A percentile compares a stretch with the other conserved stretches of the same genome.
phyloP scores from a whole-genome alignment of 768 basidiomycete genomes.

The Kondoa subrosea region DNA sequence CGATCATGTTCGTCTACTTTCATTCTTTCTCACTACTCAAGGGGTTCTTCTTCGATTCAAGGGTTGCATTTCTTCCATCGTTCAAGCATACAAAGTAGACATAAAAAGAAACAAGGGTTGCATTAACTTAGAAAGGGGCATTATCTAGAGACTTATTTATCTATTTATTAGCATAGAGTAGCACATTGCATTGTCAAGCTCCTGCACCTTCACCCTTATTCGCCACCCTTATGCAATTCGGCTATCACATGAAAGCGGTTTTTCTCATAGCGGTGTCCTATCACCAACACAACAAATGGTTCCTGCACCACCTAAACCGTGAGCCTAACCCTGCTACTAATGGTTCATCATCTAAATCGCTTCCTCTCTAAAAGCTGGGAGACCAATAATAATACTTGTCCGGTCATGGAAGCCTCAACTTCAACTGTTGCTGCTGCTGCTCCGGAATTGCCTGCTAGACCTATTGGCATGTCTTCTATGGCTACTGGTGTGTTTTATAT shows the following conservation, averaged over 20 bases:
- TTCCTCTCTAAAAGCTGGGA: neutral
- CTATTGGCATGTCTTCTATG: constrained; percentile 39
- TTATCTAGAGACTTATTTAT: no score
- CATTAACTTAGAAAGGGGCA: no score
- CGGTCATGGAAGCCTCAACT: constrained; percentile 19
- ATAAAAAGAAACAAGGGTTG: no score
- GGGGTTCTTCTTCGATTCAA: no score
- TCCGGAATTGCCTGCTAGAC: constrained; percentile 48
- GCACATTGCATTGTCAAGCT: no score
- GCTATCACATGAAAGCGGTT: neutral
- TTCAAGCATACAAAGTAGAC: no score
- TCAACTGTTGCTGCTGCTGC: constrained; percentile 22
- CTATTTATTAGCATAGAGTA: no score
- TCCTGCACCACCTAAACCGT: constrained; percentile 7
- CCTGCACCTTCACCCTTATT: no score
- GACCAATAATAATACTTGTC: neutral
- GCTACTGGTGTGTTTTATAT: constrained; percentile 25
- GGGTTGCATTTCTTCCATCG: no score
- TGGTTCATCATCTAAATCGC: neutral
- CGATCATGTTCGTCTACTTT: neutral
- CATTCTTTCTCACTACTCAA: neutral
- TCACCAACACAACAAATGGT: neutral
- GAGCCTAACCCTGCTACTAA: neutral
- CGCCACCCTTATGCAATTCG: no score
- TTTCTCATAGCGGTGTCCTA: neutral